These are phyloP conservation scores for Fomitopsis serialis DNA, from an alignment of 768 basidiomycete species.

Conservation along the genomic window DNA sequence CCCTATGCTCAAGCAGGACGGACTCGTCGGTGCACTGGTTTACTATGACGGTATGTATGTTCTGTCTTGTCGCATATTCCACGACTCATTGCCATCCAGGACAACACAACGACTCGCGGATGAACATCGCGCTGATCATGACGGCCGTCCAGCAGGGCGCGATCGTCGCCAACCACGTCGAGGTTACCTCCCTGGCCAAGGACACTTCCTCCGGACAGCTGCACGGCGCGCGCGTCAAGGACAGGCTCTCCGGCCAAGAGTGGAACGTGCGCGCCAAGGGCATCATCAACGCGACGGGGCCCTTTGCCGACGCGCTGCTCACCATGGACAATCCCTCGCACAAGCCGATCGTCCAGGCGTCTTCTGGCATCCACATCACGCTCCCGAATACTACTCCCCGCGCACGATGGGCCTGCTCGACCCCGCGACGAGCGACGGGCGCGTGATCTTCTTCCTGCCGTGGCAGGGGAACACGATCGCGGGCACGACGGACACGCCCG, in stretches of 20 bases:
- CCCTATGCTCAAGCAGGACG: conserved; percentile 92
- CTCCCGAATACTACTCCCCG: conserved; percentile 97
- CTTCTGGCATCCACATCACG: conserved; percentile 92
- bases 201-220: conserved; percentile 49
- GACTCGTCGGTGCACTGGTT: conserved; percentile 90
- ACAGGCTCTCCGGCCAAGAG: conserved; percentile 77
- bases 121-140: conserved; percentile 95
- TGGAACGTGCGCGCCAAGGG: conserved; percentile 87
- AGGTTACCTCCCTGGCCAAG: conserved; percentile 78
- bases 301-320: conserved; percentile 84
- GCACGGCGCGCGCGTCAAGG: conserved; percentile 69
- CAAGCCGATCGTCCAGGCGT: conserved; percentile 86
- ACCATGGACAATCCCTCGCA: conserved; percentile 73
- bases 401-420: conserved; percentile 93
- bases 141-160: conserved; percentile 93
- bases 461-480: conserved; percentile 99
- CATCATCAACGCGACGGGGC: conserved; percentile 95
- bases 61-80: conserved; percentile 25
- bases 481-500: conserved; percentile 89
- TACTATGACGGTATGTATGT: conserved; percentile 83
- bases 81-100: conserved; percentile 42
- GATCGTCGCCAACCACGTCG: conserved; percentile 82
- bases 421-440: conserved; percentile 91
- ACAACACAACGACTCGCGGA: conserved; percentile 97
- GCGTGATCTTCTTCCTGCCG: conserved; percentile 98